A percentile compares a stretch with the other conserved stretches of the same genome.
Conservation (phyloP, 345 rosid species). For the Hibiscus mutabilis region DNA sequence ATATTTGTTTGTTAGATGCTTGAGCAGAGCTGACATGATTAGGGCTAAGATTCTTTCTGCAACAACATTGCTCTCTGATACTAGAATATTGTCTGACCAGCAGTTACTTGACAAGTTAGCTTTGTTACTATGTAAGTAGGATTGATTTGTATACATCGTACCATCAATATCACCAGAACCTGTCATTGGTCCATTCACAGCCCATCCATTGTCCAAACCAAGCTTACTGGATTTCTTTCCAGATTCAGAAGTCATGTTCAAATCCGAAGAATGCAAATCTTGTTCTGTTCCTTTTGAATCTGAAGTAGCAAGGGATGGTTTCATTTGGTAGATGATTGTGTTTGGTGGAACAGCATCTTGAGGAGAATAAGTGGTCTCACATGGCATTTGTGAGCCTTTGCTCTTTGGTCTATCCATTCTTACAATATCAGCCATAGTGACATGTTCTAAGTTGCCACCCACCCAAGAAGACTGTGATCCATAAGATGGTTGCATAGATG, state of each 20-base stretch:
- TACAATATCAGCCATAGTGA: conserved; percentile 38
- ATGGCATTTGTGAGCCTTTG: conserved; percentile 14
- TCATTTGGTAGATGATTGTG: conserved; percentile 5
- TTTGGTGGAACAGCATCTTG: conserved; percentile 14
- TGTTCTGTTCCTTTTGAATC: conserved; percentile 12
- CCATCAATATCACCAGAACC: conserved; percentile 12
- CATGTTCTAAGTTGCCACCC: conserved; percentile 23
- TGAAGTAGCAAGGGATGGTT: conserved; percentile 10
- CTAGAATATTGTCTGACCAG: conserved; percentile 14
- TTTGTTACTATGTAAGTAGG: conserved; percentile 3
- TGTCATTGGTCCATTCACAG: conserved; percentile 17
- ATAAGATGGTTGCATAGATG: conserved; percentile 17
- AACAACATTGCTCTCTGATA: conserved; percentile 16
- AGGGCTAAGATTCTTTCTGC: conserved; percentile 3
- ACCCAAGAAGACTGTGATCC: conserved; percentile 23
- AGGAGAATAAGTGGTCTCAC: conserved; percentile 18
- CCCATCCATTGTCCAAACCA: conserved; percentile 23
- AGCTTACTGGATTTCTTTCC: conserved; percentile 9
- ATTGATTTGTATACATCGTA: conserved; percentile 9
- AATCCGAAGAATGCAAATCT: conserved; percentile 10
- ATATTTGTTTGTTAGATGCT: conserved; percentile 14
- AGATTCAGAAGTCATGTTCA: conserved; percentile 13
- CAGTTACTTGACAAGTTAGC: conserved; percentile 10
- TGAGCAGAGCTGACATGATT: conserved; percentile 9
- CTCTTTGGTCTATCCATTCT: conserved; percentile 23